Base-by-base conservation (phyloP, 1,139 yeast genomes). In the Hanseniaspora uvarum region DNA sequence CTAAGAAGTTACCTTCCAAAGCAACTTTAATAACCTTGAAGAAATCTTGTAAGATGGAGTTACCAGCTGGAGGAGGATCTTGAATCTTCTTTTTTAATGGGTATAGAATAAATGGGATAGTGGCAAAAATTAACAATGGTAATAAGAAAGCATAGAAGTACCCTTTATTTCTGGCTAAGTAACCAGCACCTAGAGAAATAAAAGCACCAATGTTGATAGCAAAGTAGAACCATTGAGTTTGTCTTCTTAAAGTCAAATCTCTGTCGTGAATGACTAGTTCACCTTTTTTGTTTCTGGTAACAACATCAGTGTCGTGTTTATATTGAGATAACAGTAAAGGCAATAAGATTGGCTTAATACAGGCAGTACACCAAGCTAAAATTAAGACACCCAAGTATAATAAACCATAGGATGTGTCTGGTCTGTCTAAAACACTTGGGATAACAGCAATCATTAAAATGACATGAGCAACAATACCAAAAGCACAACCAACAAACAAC, bases 291-390 rank as follows among this genome's bases (percentile, higher is more conserved):
- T 76, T 78, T 52, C 50, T 52, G 63, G 74, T 76, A 53, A 86
- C 80, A 56, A 76, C 78, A 56, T 80, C 83, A 59, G 75, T 73
- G 44, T 78, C 71, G 62, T 77, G 75, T 47, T 76, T 72, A 62
- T 75, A 75, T 71, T 86, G 94, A 64, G 85, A 94, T 54, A 88
- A 88, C 66, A 86, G 78, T 65, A 84, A 73, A 34, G 94, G 94
- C 28, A 86, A 75, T 48, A 85, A 81, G 62, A 85, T 84, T 41
- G 92, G 75, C 68, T 86, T 86, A 66, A 86, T 85, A 65, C 88
- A 82, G 64, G 94, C 94, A 37, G 94, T 81, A 56, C 87, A 94
- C 46, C 83, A 61, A 62, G 94, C 92, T 63, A 85, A 78, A 55
- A 81, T 67, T 57, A 85, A 71, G 68, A 86, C 80, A 47, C 85